These are phyloP conservation scores for Leucoagaricus sp. DNA, from an alignment of 1,284 basidiomycete species.

Conservation along the genomic window DNA sequence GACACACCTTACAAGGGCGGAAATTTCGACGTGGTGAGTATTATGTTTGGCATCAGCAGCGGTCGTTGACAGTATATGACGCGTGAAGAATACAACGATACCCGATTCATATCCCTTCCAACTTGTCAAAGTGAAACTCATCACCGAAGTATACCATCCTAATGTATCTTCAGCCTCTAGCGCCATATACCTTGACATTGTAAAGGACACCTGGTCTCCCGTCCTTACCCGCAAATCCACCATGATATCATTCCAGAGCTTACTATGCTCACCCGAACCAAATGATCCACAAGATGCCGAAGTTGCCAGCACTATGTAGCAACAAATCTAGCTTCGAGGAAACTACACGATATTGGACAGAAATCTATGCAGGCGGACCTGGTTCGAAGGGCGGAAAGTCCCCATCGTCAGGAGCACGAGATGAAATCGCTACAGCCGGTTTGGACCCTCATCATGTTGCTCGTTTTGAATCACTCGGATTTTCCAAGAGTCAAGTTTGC, in stretches of 20 bases:
- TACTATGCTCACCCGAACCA: slow-evolving; percentile 96
- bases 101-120: slow-evolving; percentile 96
- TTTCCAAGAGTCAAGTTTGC: slow-evolving; percentile 73
- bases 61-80: slow-evolving; percentile 12
- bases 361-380: slow-evolving; percentile 82
- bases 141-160: slow-evolving; percentile 96
- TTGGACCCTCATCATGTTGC: slow-evolving; percentile 74
- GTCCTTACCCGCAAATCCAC: slow-evolving; percentile 97
- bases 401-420: slow-evolving; percentile 33
- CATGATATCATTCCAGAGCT: slow-evolving; percentile 91
- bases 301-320: slow-evolving; percentile 95
- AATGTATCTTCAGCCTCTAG: slow-evolving; percentile 95
- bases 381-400: slow-evolving; percentile 40
- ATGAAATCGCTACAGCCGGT: slow-evolving; percentile 77
- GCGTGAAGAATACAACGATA: slow-evolving; percentile 85
- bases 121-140: slow-evolving; percentile 98
- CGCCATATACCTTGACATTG: slow-evolving; percentile 79
- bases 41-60: not conserved
- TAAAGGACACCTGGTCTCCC: slow-evolving; percentile 87
- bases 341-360: slow-evolving; percentile 94
- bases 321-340: slow-evolving; percentile 87
- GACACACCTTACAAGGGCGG: slow-evolving; percentile 96
- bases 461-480: slow-evolving; percentile 73
- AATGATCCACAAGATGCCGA: slow-evolving; percentile 98
- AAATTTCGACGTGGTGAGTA: slow-evolving; percentile 86